phyloP scores from a whole-genome alignment of 1,139 yeast species.

The Debaryomyces nepalensis region DNA sequence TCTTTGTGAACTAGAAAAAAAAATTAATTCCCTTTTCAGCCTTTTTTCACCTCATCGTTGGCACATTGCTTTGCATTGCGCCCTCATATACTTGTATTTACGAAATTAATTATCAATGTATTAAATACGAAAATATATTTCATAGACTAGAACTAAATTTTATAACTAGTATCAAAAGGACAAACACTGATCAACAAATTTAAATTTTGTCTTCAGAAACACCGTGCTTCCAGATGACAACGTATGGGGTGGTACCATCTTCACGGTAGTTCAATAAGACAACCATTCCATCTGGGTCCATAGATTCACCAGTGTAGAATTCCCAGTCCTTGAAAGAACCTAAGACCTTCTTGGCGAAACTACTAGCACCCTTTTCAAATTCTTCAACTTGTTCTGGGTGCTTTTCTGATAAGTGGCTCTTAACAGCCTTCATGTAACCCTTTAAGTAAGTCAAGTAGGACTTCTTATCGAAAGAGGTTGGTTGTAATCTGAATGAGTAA shows the following conservation, averaged over 20 bases:
- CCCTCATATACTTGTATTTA: too few relatives aligned
- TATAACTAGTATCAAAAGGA: slow-evolving; percentile 9
- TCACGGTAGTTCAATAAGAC: slow-evolving; percentile 99
- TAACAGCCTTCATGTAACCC: slow-evolving; percentile 97
- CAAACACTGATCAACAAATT: slow-evolving; percentile 23
- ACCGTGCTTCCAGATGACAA: slow-evolving; percentile 99
- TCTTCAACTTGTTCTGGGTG: slow-evolving; percentile 83
- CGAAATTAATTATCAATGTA: slow-evolving; percentile 10
- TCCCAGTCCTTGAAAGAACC: slow-evolving; percentile 98
- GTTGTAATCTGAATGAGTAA: slow-evolving; percentile 97
- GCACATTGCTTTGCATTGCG: too few relatives aligned
- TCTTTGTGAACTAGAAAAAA: too few relatives aligned
- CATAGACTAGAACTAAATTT: slow-evolving; percentile 10
- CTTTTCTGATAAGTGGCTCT: slow-evolving; percentile 84
- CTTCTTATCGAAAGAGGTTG: slow-evolving; percentile 95
- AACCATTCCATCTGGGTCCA: slow-evolving; percentile 99
- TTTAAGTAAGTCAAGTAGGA: slow-evolving; percentile 93
- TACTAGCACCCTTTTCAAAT: slow-evolving; percentile 96
- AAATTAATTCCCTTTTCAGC: too few relatives aligned
- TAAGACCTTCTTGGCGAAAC: slow-evolving; percentile 94
- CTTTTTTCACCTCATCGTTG: too few relatives aligned
- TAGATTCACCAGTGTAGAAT: slow-evolving; percentile 98
- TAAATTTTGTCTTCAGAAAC: slow-evolving; percentile 86
- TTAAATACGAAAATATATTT: slow-evolving; percentile 11
- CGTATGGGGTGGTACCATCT: slow-evolving; percentile 98